These are phyloP conservation scores for Neoboletus subvelutipes DNA, from an alignment of 768 basidiomycete species.

Conservation along the genomic window DNA sequence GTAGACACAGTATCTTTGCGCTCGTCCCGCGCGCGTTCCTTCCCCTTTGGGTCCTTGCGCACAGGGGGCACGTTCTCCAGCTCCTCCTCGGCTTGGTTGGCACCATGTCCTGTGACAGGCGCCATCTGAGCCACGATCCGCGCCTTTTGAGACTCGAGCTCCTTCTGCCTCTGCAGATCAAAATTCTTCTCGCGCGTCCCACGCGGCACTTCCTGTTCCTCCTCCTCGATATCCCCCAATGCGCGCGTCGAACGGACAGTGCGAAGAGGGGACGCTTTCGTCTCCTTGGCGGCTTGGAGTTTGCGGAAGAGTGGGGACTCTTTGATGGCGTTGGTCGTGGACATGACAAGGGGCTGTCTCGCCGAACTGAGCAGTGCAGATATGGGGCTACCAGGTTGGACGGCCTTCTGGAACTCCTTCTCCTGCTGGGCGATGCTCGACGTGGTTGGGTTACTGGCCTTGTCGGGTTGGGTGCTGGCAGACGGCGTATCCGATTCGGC, in stretches of 20 bases:
- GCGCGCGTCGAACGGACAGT: constrained; percentile 39
- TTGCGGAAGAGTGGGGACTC: constrained; percentile 46
- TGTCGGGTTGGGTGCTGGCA: constrained; percentile 17
- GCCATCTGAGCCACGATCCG: constrained; percentile 94
- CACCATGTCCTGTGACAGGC: constrained; percentile 37
- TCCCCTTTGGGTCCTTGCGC: constrained; percentile 32
- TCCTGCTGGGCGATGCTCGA: constrained; percentile 81
- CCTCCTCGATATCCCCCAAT: constrained; percentile 47
- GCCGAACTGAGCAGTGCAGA: constrained; percentile 88
- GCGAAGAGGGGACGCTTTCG: constrained; percentile 55
- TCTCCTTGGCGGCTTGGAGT: constrained; percentile 51
- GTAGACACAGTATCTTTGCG: constrained; percentile 14
- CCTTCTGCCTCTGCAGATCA: constrained; percentile 55
- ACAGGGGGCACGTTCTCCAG: constrained; percentile 35
- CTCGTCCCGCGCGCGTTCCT: constrained; percentile 29
- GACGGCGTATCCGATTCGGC: constrained; percentile 39
- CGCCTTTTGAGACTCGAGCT: constrained; percentile 88
- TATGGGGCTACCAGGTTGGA: constrained; percentile 93
- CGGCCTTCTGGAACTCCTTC: constrained; percentile 94
- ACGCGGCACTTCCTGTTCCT: constrained; percentile 40
- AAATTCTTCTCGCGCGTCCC: constrained; percentile 40
- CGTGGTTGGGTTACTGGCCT: constrained; percentile 42
- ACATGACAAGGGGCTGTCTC: constrained; percentile 80
- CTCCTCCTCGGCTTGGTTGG: constrained; percentile 35
- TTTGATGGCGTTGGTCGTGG: constrained; percentile 42